Evolutionary conservation across 257 asterid genomes (phyloP), one percentile per base, ranked within the genome.

Genomic region (Penstemon davidsonii): DNA sequence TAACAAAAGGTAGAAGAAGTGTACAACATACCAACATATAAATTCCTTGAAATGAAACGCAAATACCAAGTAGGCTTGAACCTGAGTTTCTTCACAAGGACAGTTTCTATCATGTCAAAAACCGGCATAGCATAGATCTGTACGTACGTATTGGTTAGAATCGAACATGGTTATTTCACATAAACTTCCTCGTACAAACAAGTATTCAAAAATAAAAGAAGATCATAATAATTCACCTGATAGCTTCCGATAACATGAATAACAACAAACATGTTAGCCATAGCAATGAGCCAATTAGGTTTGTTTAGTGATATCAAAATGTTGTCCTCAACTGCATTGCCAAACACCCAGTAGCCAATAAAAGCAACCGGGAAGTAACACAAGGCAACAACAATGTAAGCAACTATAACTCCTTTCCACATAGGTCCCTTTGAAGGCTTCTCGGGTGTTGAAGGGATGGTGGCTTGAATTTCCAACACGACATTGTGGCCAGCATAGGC

Each of bases 401-500:
- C 98, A 66, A 93, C 89, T 8, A 93, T 5, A 3, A 93, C 97
- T 19, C 98, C 98, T 62, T 82, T 82, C 98, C 98, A 93, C 98
- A 93, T 93, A 1, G 97, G 85, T 1, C 62, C 80, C 78, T 93
- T 90, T 3, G 98, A 93, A 6, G 98, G 98, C 83, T 84, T 85
- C 68, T 85, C 97, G 0, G 97, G 97, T 1, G 92, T 88, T 0
- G 98, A 93, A 13, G 95, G 98, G 47, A 93, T 88, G 4, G 98
- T 93, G 5, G 98, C 97, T 72, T 92, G 95, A 54, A 92, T 92
- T 47, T 92, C 95, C 62, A 92, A 68, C 18, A 93, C 98, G 13
- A 93, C 97, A 62, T 93, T 90, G 75, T 93, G 98, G 43, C 98
- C 98, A 0, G 97, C 96, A 33, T 90, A 93, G 6, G 98, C 97